Percentiles rank a stretch among this genome's conserved stretches.
Conservation (phyloP, 2,329 filamentous ascomycete genomes). For the Daldinia sp. region DNA sequence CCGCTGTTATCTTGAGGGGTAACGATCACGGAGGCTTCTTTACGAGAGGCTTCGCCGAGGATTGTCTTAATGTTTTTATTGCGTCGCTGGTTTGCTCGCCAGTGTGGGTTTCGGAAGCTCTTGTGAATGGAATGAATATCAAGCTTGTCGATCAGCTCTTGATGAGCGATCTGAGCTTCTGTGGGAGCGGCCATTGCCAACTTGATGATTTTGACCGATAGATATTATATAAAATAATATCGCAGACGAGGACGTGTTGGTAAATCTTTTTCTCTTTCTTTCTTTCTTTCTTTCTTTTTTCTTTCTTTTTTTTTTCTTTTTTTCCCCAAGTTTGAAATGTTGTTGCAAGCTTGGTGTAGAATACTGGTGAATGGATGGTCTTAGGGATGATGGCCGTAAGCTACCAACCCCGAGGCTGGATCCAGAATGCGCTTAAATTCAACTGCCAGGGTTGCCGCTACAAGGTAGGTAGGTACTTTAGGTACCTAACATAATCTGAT, state of each 20-base stretch:
- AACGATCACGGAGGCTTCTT: slow-evolving; percentile 86
- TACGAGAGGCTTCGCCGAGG: slow-evolving; percentile 84
- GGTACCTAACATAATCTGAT: no score
- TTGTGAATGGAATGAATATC: slow-evolving; percentile 89
- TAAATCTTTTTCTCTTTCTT: no score
- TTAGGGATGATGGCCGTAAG: not conserved
- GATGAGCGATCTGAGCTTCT: slow-evolving; percentile 81
- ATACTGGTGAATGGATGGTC: not conserved
- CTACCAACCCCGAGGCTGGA: not conserved
- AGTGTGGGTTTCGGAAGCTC: slow-evolving; percentile 87
- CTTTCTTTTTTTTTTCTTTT: no score
- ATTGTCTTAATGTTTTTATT: slow-evolving; percentile 99
- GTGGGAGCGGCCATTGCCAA: slow-evolving; percentile 66
- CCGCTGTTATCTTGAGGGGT: slow-evolving; percentile 82
- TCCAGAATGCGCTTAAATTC: not conserved
- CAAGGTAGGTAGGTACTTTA: no score
- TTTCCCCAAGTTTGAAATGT: no score
- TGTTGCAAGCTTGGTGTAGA: not conserved
- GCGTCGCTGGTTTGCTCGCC: slow-evolving; percentile 92
- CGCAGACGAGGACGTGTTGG: not conserved
- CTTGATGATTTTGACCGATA: slow-evolving; percentile 41
- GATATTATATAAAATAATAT: not conserved
- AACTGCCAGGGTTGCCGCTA: not conserved
- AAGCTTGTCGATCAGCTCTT: slow-evolving; percentile 85
- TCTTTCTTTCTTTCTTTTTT: no score